Evolutionary conservation across 495 filamentous ascomycete genomes (phyloP).

Genomic region (Trichoderma virens): DNA sequence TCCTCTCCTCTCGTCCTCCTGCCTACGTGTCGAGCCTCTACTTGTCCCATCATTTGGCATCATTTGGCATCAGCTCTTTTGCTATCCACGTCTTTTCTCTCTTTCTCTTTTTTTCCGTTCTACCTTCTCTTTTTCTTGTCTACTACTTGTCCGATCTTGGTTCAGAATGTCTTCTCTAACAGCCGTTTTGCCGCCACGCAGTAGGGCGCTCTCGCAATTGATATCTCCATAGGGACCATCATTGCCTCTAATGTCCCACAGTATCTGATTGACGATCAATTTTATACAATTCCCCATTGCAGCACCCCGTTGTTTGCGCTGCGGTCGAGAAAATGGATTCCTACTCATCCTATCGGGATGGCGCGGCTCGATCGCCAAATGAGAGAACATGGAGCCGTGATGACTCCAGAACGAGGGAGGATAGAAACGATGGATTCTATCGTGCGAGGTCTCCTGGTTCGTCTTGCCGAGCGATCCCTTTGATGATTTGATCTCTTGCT

Average conservation of each 20-base stretch:
- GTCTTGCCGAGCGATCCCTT: conserved; percentile 18
- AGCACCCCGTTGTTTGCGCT: neutral
- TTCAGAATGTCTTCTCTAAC: conserved; percentile 10
- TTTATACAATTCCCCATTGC: neutral
- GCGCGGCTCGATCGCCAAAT: conserved; percentile 39
- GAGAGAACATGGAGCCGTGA: conserved; percentile 46
- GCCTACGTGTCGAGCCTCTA: neutral
- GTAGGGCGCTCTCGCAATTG: neutral
- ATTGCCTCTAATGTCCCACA: neutral
- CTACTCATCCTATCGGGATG: conserved; percentile 34
- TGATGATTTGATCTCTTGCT: neutral
- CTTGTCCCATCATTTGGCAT: neutral
- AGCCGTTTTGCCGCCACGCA: neutral
- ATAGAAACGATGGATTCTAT: conserved; percentile 43
- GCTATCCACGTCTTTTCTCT: neutral
- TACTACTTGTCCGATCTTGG: neutral
- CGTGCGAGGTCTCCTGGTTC: conserved; percentile 50
- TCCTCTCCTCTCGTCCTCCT: neutral
- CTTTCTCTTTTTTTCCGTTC: neutral
- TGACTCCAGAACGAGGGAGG: conserved; percentile 39
- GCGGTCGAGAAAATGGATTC: conserved; percentile 32
- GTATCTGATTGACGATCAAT: neutral
- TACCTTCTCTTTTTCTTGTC: neutral
- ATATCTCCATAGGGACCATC: neutral
- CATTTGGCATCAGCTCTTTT: neutral